Evolutionary conservation across 108 stramenopile genomes (phyloP).

Genomic region (Conticribra weissflogii): DNA sequence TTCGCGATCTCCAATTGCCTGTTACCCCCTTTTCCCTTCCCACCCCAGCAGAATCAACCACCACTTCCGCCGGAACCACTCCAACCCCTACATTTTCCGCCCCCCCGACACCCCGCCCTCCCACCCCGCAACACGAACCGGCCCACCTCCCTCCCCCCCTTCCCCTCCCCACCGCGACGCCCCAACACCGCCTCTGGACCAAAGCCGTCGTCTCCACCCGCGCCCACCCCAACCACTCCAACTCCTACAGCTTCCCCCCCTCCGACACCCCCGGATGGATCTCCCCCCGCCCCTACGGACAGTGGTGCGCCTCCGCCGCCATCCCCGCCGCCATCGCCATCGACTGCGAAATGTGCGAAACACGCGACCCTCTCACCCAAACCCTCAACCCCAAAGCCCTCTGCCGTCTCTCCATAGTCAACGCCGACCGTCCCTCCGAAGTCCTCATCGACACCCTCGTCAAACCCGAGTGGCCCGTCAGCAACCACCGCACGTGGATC

Average conservation of each 20-base stretch:
- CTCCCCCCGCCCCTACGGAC: slow-evolving; percentile 74
- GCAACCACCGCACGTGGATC: slow-evolving; percentile 86
- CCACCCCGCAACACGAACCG: slow-evolving; percentile 27
- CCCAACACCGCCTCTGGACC: slow-evolving; percentile 68
- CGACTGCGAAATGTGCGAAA: slow-evolving; percentile 99
- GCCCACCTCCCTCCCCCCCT: slow-evolving; percentile 18
- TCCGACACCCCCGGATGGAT: slow-evolving; percentile 60
- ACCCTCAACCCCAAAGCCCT: slow-evolving; percentile 79
- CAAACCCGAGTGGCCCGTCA: slow-evolving; percentile 91
- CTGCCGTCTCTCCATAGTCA: slow-evolving; percentile 90
- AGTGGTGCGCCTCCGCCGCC: slow-evolving; percentile 59
- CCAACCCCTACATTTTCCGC: slow-evolving; percentile 6
- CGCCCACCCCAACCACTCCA: slow-evolving; percentile 55
- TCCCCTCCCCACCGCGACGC: slow-evolving; percentile 67
- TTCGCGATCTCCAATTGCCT: slow-evolving; percentile 68
- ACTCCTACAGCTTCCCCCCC: slow-evolving; percentile 57
- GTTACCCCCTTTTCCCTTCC: slow-evolving; percentile 77
- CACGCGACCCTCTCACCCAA: slow-evolving; percentile 86
- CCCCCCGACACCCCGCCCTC: slow-evolving; percentile 24
- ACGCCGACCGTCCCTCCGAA: slow-evolving; percentile 83
- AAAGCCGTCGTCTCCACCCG: slow-evolving; percentile 60
- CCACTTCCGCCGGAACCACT: slow-evolving; percentile 1
- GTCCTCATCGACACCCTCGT: slow-evolving; percentile 94
- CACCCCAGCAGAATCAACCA: slow-evolving; percentile 3
- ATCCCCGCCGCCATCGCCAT: slow-evolving; percentile 94